A percentile compares a stretch with the other conserved stretches of the same genome.
Conservation (phyloP, 1,139 yeast species). For the Hyphopichia fennica region DNA sequence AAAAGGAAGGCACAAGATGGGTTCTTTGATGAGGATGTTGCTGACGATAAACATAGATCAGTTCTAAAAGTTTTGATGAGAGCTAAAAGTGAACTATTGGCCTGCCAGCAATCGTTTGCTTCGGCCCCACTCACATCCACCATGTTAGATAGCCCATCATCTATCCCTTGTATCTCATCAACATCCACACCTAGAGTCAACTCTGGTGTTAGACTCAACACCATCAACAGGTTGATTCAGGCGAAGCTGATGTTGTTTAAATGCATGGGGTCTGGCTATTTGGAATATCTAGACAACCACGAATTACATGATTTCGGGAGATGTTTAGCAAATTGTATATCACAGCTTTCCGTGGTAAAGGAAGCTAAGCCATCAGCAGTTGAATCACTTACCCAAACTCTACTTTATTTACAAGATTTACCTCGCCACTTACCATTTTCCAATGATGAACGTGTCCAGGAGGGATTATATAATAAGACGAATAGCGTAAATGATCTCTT, state of each 20-base stretch:
- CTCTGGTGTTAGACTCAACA: constrained; percentile 5
- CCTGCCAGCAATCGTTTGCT: not conserved
- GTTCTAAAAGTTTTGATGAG: not conserved
- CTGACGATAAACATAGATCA: not conserved
- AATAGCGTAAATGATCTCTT: not conserved
- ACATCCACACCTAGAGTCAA: not conserved
- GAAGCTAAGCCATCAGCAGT: constrained; percentile 17
- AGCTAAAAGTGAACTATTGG: not conserved
- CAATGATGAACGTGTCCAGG: constrained; percentile 24
- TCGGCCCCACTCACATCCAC: not conserved
- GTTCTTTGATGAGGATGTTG: not conserved
- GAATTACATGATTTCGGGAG: constrained; percentile 20
- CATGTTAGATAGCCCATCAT: not conserved
- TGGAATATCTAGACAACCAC: constrained; percentile 12
- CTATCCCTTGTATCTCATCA: not conserved
- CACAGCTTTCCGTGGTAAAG: constrained; percentile 25
- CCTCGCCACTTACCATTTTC: constrained; percentile 30
- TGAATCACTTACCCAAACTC: constrained; percentile 19
- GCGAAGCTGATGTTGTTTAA: constrained; percentile 17
- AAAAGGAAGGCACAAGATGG: not conserved
- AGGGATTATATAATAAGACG: not conserved
- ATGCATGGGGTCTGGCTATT: constrained; percentile 6
- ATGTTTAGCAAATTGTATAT: constrained; percentile 22
- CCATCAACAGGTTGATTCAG: constrained; percentile 16
- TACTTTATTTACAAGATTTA: constrained; percentile 35